Conservation (phyloP, 2,329 filamentous ascomycete genomes). For the Thielaviopsis euricoi region DNA sequence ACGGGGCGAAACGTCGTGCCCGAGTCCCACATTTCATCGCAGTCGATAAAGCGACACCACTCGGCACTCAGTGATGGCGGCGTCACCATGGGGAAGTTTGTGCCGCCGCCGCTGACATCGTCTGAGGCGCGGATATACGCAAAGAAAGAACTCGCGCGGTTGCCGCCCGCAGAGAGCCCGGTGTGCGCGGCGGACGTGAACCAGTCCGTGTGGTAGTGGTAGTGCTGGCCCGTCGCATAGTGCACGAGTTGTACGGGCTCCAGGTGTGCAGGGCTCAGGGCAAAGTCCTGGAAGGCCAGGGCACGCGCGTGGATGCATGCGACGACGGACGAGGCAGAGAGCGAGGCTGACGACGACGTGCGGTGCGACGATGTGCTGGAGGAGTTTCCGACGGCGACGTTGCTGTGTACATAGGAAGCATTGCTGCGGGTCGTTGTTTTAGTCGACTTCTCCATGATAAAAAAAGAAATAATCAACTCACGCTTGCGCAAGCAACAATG, state of each 20-base stretch:
- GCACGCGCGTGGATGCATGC: constrained; percentile 32
- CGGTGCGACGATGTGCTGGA: constrained; percentile 22
- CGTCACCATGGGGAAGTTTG: constrained; percentile 29
- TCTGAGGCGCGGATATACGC: constrained; percentile 26
- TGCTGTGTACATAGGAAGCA: constrained; percentile 27
- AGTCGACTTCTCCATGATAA: background rate
- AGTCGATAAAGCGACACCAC: constrained; percentile 30
- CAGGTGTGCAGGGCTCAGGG: constrained; percentile 20
- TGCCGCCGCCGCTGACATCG: constrained; percentile 28
- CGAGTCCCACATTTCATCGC: constrained; percentile 29
- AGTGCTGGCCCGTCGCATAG: constrained; percentile 27
- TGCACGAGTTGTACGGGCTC: constrained; percentile 32
- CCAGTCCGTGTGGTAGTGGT: constrained; percentile 36
- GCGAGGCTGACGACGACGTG: constrained; percentile 29
- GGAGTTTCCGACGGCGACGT: constrained; percentile 21
- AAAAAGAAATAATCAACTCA: constrained; percentile 15
- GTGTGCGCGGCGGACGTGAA: constrained; percentile 25
- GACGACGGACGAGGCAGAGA: constrained; percentile 24
- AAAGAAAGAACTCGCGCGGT: constrained; percentile 30
- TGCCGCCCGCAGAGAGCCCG: constrained; percentile 24
- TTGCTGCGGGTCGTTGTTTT: constrained; percentile 18
- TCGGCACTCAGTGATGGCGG: constrained; percentile 19
- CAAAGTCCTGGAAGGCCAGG: constrained; percentile 27
- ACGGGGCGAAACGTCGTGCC: constrained; percentile 32
- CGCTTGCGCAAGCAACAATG: constrained; percentile 26